Percentiles rank a stretch among this genome's conserved stretches.
phyloP scores from a whole-genome alignment of 2,329 filamentous ascomycete genomes.

The Colletotrichum nymphaeae region DNA sequence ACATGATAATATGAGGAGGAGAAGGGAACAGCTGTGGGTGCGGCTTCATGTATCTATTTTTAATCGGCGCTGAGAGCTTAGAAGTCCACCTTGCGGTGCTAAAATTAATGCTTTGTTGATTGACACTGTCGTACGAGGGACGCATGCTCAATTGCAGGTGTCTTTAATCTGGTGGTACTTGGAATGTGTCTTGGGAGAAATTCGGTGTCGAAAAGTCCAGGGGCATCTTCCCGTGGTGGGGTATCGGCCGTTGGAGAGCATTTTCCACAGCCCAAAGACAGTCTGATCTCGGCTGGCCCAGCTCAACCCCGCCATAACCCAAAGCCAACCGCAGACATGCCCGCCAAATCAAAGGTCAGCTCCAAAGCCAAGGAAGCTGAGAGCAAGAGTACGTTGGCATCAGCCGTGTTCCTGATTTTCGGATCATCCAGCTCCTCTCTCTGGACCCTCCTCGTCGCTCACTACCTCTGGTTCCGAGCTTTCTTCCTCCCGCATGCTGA shows the following conservation, averaged over 20 bases:
- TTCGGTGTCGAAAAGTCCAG: background rate
- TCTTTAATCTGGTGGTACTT: background rate
- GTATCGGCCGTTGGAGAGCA: slow-evolving; percentile 25
- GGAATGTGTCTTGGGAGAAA: background rate
- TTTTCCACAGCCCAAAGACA: slow-evolving; percentile 19
- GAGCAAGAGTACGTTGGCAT: slow-evolving; percentile 31
- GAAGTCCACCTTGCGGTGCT: slow-evolving; percentile 19
- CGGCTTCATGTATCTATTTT: slow-evolving; percentile 11
- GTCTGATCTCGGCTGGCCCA: slow-evolving; percentile 21
- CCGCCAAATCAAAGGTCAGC: slow-evolving; percentile 50
- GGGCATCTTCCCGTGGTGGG: slow-evolving; percentile 19
- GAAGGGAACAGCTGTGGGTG: slow-evolving; percentile 2
- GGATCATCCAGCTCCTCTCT: background rate
- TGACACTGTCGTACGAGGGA: background rate
- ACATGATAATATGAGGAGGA: slow-evolving; percentile 24
- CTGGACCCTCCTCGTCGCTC: background rate
- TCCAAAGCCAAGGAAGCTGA: slow-evolving; percentile 45
- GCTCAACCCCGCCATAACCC: slow-evolving; percentile 35
- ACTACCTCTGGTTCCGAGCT: background rate
- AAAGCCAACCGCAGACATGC: slow-evolving; percentile 43
- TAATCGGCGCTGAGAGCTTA: slow-evolving; percentile 20
- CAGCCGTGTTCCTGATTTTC: slow-evolving; percentile 34
- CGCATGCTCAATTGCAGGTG: background rate
- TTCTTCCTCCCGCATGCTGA: slow-evolving; percentile 16
- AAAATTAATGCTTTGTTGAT: slow-evolving; percentile 11